Evolutionary conservation across 148 eudicot species (phyloP), one percentile per base, ranked within the genome.

Genomic region (Chenopodium formosanum): DNA sequence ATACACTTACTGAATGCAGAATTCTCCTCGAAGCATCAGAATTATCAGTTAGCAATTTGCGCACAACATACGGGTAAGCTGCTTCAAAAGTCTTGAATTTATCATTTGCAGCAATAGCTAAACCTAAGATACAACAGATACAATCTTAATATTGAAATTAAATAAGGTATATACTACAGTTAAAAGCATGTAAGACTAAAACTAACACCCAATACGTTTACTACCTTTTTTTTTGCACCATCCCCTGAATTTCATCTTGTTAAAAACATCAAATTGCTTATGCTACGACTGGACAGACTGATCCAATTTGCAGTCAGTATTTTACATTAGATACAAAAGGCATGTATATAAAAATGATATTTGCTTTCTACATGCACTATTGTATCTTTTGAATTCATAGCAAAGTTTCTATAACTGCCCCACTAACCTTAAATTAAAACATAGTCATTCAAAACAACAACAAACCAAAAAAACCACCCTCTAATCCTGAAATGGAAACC

Each of bases 41-140:
- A 83, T 97, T 93, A 83, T 97, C 99, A 78, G 94, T 91, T 46
- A 97, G 93, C 85, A 97, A 91, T 84, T 97, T 97, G 52, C 90
- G 94, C 78, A 97, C 94, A 86, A 97, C 98, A 83, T 89, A 94
- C 0, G 97, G 99, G 83, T 90, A 92, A 79, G 99, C 98, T 88
- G 97, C 95, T 86, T 97, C 98, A 84, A 97, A 97, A 68, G 99
- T 94, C 85, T 87, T 94, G 80, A 97, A 97, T 64, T 83, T 89
- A 66, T 94, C 90, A 89, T 97, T 97, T 9, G 88, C 96, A 84
- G 95, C 97, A 73, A 97, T 74, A 34, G 99, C 99, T 85, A 97
- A 82, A 74, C 99, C 99, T 94, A 86, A 47, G 70, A 77, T 76
- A 83, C 67, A 78, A 72, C 22, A 47, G 70, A 32, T 13, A 48